A percentile compares a stretch with the other conserved stretches of the same genome.
Conservation (phyloP, 2,329 filamentous ascomycete genomes). For the Curvularia lunata region DNA sequence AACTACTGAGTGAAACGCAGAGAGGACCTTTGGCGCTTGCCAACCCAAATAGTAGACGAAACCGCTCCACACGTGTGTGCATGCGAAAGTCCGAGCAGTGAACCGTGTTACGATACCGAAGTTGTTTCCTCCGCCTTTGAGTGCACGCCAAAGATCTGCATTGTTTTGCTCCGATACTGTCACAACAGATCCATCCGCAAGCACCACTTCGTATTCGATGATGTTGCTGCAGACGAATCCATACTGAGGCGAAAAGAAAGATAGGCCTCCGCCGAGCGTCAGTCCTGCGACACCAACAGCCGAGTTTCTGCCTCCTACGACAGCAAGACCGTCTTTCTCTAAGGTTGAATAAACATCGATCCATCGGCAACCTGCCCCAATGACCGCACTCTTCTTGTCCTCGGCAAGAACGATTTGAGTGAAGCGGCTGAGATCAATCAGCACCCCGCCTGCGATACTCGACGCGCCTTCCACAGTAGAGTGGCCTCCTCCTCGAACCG, state of each 20-base stretch:
- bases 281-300: conserved; percentile 42
- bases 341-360: conserved; percentile 23
- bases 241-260: conserved; percentile 40
- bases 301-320: conserved; percentile 33
- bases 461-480: conserved; percentile 27
- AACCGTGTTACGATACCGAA: conserved; percentile 48
- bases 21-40: conserved; percentile 18
- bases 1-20: conserved; percentile 18
- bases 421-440: conserved; percentile 29
- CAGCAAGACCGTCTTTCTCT: conserved; percentile 24
- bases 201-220: conserved; percentile 45
- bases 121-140: conserved; percentile 48
- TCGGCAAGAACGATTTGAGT: conserved; percentile 13
- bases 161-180: conserved; percentile 37
- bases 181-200: conserved; percentile 44
- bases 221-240: conserved; percentile 46
- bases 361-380: conserved; percentile 33
- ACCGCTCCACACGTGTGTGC: conserved; percentile 45
- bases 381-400: conserved; percentile 15
- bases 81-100: conserved; percentile 25
- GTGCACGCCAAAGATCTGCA: conserved; percentile 38
- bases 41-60: conserved; percentile 25
- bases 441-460: conserved; percentile 28
- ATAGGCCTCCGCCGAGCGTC: conserved; percentile 47
- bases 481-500: conserved; percentile 59